phyloP scores from a whole-genome alignment of 345 rosid species.

The Isatis tinctoria region DNA sequence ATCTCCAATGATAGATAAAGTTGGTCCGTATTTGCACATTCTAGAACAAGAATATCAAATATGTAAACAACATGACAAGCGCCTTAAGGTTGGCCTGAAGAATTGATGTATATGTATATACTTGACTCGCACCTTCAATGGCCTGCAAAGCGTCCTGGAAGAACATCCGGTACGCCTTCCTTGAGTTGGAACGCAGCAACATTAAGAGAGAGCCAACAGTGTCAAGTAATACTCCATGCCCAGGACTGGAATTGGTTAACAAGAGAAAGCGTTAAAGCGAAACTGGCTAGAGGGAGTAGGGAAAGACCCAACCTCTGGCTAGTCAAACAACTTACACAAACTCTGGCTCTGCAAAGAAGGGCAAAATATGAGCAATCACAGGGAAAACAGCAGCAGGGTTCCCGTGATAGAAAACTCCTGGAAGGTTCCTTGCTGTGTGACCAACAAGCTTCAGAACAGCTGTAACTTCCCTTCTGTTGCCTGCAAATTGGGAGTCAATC shows the following conservation, averaged over 20 bases:
- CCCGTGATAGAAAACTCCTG: constrained; percentile 88
- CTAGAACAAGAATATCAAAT: background rate
- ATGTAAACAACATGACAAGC: background rate
- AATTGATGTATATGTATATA: background rate
- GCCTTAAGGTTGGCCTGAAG: background rate
- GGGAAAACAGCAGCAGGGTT: constrained; percentile 65
- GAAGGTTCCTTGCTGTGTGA: constrained; percentile 63
- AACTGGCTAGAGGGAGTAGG: background rate
- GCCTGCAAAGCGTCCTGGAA: constrained; percentile 65
- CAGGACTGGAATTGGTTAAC: constrained; percentile 41
- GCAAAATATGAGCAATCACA: constrained; percentile 68
- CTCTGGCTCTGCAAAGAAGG: constrained; percentile 77
- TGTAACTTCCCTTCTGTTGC: constrained; percentile 71
- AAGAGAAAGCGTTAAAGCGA: constrained; percentile 9
- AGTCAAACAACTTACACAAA: constrained; percentile 49
- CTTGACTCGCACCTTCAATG: constrained; percentile 57
- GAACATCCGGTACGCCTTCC: constrained; percentile 70
- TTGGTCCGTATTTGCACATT: background rate
- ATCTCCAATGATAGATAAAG: background rate
- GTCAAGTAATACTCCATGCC: constrained; percentile 75
- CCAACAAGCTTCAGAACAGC: constrained; percentile 85
- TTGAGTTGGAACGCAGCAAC: constrained; percentile 74
- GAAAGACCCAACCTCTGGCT: background rate
- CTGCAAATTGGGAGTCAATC: constrained; percentile 30
- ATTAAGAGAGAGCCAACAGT: constrained; percentile 78